Evolutionary conservation across 2,329 filamentous ascomycete species (phyloP).

Genomic region (Purpureocillium lavendulum): DNA sequence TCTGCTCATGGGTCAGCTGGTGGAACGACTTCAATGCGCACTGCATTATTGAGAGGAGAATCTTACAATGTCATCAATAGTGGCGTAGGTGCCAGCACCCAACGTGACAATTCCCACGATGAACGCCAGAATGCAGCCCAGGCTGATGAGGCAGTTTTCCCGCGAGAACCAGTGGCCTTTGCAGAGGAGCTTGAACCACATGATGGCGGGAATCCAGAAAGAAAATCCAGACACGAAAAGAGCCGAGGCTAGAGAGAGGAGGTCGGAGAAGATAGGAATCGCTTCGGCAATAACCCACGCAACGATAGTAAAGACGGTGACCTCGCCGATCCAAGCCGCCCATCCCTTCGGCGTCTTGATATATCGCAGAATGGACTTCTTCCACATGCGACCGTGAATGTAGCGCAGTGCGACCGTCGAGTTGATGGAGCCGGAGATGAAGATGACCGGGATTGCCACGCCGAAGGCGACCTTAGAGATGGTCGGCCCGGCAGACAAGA

Average conservation of each 20-base stretch:
- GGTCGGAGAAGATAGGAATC: constrained; percentile 61
- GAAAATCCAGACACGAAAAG: constrained; percentile 34
- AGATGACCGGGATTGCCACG: constrained; percentile 61
- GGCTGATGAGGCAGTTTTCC: constrained; percentile 16
- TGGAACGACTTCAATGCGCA: too few species aligned
- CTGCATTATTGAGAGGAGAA: too few species aligned
- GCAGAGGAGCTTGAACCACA: constrained; percentile 29
- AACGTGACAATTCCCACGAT: constrained; percentile 17
- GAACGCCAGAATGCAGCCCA: constrained; percentile 16
- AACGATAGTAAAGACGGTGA: constrained; percentile 47
- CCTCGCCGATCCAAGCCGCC: constrained; percentile 49
- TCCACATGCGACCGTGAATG: constrained; percentile 34
- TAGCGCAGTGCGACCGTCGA: constrained; percentile 36
- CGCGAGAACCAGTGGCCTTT: constrained; percentile 16
- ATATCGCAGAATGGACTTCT: constrained; percentile 31
- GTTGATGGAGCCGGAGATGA: constrained; percentile 66
- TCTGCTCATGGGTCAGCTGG: too few species aligned
- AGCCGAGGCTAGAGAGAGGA: constrained; percentile 45
- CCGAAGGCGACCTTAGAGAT: constrained; percentile 62
- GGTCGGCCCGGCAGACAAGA: constrained; percentile 51
- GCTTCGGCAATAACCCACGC: constrained; percentile 63
- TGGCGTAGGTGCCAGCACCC: constrained; percentile 19
- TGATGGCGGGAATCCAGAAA: constrained; percentile 28
- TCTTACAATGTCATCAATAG: constrained; percentile 20
- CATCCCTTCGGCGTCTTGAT: constrained; percentile 40